These are phyloP conservation scores for Paramecium tetraurelia DNA, from an alignment of 73 alveolate genomes.

Conservation along the genomic window DNA sequence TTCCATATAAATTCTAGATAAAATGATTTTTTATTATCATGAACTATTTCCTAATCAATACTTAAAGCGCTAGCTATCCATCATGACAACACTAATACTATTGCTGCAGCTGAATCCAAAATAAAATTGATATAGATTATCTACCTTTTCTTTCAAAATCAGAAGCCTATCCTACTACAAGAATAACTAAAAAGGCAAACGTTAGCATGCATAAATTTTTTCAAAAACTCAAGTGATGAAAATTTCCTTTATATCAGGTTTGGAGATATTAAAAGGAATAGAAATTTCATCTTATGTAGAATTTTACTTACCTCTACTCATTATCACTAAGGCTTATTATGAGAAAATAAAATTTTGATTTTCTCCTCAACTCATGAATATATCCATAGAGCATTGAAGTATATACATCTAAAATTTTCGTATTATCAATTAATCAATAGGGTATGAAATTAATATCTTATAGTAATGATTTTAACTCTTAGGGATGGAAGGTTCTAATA, in stretches of 20 bases:
- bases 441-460: not conserved
- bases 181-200: too few relatives aligned
- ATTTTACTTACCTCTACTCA: not conserved
- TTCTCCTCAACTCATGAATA: not conserved
- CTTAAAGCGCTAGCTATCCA: not conserved
- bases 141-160: not conserved
- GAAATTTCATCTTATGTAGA: too few relatives aligned
- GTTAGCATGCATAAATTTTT: too few relatives aligned
- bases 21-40: too few relatives aligned
- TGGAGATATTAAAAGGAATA: too few relatives aligned
- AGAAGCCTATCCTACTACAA: not conserved
- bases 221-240: too few relatives aligned
- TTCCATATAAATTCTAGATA: too few relatives aligned
- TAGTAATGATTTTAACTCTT: too few relatives aligned
- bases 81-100: not conserved
- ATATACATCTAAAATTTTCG: not conserved
- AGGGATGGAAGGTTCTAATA: not conserved
- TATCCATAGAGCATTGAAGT: not conserved
- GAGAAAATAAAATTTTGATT: not conserved
- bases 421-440: not conserved
- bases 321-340: not conserved
- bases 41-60: not conserved
- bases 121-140: too few relatives aligned
- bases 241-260: too few relatives aligned
- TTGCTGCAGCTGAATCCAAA: not conserved